Conservation (phyloP, 345 rosid genomes). For the Eucalyptus virginea region DNA sequence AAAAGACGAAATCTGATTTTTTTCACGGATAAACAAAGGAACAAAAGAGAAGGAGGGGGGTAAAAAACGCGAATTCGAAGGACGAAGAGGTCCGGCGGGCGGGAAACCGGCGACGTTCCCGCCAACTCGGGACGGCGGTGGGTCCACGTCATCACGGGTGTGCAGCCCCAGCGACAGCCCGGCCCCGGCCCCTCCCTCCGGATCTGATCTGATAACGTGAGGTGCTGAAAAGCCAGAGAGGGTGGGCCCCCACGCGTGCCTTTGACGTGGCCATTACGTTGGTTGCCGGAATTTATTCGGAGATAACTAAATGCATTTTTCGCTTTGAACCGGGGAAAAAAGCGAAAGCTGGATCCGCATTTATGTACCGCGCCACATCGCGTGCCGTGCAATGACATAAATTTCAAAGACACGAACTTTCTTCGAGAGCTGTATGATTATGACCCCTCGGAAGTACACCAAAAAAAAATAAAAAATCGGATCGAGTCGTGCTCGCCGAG, state of each 20-base stretch:
- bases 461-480: background rate
- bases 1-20: background rate
- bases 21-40: background rate
- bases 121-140: background rate
- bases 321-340: background rate
- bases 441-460: background rate
- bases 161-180: background rate
- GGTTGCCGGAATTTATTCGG: background rate
- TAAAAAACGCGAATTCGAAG: background rate
- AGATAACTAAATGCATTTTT: background rate
- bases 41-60: background rate
- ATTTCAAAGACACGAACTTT: background rate
- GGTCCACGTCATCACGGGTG: background rate
- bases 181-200: background rate
- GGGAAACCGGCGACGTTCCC: background rate
- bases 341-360: background rate
- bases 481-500: background rate
- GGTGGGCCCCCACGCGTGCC: background rate
- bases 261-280: background rate
- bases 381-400: background rate
- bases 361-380: background rate
- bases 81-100: background rate
- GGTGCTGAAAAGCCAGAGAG: background rate
- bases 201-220: background rate
- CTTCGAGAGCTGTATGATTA: background rate